phyloP scores from a whole-genome alignment of 106 monocot genomes.

The Posidonia australis region DNA sequence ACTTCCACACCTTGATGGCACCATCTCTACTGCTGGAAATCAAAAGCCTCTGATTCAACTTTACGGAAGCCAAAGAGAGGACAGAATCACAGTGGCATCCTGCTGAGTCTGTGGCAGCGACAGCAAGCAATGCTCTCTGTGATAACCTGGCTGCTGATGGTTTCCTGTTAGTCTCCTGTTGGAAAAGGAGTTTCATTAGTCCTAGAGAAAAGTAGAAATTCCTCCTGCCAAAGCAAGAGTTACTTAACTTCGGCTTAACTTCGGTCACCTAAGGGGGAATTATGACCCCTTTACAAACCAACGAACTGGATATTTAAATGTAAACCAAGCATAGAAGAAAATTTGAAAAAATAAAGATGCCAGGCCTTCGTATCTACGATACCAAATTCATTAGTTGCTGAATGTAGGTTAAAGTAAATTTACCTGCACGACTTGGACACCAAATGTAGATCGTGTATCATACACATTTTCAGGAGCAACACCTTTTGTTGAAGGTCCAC shows the following conservation, averaged over 20 bases:
- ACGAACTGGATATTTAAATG: background rate
- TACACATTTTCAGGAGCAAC: slow-evolving; percentile 55
- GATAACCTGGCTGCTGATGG: slow-evolving; percentile 27
- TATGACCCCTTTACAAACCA: background rate
- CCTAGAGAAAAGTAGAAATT: background rate
- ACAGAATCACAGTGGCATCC: slow-evolving; percentile 80
- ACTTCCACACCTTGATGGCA: slow-evolving; percentile 93
- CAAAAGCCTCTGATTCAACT: slow-evolving; percentile 68
- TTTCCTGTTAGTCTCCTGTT: slow-evolving; percentile 51
- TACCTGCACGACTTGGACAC: slow-evolving; percentile 94
- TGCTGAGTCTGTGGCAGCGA: slow-evolving; percentile 68
- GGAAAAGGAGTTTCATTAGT: background rate
- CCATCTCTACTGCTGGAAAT: slow-evolving; percentile 84
- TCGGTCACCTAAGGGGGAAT: no score
- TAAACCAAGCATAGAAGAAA: background rate
- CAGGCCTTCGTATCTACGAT: background rate
- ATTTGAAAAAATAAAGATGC: background rate
- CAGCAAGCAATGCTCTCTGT: slow-evolving; percentile 57
- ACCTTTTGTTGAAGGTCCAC: slow-evolving; percentile 71
- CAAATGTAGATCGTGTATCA: slow-evolving; percentile 58
- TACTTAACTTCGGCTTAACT: no score
- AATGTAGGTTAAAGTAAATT: slow-evolving; percentile 1
- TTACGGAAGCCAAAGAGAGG: slow-evolving; percentile 65
- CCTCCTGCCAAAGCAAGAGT: no score
- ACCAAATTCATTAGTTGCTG: background rate